Conservation (phyloP, 2,329 filamentous ascomycete genomes). For the Akanthomyces uredinophilus region DNA sequence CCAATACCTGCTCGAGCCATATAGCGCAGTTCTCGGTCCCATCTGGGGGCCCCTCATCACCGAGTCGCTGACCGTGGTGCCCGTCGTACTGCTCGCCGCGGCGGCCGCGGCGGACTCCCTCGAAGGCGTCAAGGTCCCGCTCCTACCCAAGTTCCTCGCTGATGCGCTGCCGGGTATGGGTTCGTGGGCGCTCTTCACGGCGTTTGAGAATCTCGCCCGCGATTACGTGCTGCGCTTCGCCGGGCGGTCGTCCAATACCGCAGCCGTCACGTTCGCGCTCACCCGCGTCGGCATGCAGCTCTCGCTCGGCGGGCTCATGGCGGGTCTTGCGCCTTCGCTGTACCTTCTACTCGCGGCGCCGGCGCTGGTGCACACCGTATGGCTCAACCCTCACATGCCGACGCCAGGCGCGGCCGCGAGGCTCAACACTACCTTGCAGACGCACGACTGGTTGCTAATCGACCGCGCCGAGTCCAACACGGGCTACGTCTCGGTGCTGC, state of each 20-base stretch:
- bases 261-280: slow-evolving; percentile 49
- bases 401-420: slow-evolving; percentile 53
- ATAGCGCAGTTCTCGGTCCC: slow-evolving; percentile 62
- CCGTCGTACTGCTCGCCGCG: slow-evolving; percentile 59
- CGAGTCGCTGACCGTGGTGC: slow-evolving; percentile 68
- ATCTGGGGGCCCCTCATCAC: slow-evolving; percentile 69
- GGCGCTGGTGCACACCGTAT: slow-evolving; percentile 64
- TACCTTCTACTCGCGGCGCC: slow-evolving; percentile 63
- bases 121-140: slow-evolving; percentile 54
- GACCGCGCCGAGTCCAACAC: slow-evolving; percentile 82
- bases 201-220: slow-evolving; percentile 31
- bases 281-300: slow-evolving; percentile 70
- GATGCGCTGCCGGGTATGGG: slow-evolving; percentile 62
- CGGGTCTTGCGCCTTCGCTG: slow-evolving; percentile 62
- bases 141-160: slow-evolving; percentile 50
- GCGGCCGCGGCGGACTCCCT: slow-evolving; percentile 59
- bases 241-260: background rate
- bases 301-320: slow-evolving; percentile 59
- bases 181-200: slow-evolving; percentile 61
- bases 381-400: slow-evolving; percentile 70
- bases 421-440: slow-evolving; percentile 61
- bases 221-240: slow-evolving; percentile 11
- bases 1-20: slow-evolving; percentile 65
- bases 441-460: slow-evolving; percentile 67
- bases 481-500: slow-evolving; percentile 86